Evolutionary conservation across 1,284 basidiomycete species (phyloP).

Genomic region (Clitocybe nebularis): DNA sequence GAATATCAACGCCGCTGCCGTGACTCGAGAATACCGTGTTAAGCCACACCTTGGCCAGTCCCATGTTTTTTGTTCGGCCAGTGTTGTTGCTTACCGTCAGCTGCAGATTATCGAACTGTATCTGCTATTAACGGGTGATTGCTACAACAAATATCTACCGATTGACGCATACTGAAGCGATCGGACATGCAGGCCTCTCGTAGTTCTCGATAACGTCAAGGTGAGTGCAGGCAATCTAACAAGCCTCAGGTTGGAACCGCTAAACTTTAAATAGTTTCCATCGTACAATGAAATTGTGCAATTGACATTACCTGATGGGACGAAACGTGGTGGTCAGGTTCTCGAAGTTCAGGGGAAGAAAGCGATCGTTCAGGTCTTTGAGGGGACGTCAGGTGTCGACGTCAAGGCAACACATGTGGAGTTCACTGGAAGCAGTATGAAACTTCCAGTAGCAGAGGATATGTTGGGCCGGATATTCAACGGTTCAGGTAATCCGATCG

Average conservation of each 20-base stretch:
- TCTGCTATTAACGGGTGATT: conserved; percentile 93
- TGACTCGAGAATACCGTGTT: conserved; percentile 79
- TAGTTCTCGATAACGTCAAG: conserved; percentile 98
- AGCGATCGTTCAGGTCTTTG: conserved; percentile 99
- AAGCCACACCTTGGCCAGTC: conserved; percentile 86
- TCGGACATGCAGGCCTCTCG: conserved; percentile 72
- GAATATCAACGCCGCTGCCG: conserved; percentile 82
- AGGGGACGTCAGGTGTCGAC: conserved; percentile 97
- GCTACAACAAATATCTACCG: conserved; percentile 5
- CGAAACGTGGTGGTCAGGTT: conserved; percentile 94
- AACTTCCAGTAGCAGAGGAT: conserved; percentile 98
- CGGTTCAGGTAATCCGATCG: conserved; percentile 96
- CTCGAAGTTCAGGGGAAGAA: conserved; percentile 99
- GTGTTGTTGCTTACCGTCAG: conserved; percentile 17
- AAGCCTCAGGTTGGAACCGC: conserved; percentile 6
- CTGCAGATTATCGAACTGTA: conserved; percentile 89
- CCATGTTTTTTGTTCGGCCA: conserved; percentile 2
- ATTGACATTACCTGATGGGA: conserved; percentile 93
- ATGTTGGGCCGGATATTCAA: conserved; percentile 99
- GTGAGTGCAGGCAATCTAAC: conserved; percentile 33
- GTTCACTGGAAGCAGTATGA: conserved; percentile 98
- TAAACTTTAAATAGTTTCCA: conserved; percentile 66
- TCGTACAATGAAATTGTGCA: conserved; percentile 99
- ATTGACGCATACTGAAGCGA: conserved; percentile 12
- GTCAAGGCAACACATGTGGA: conserved; percentile 97